phyloP scores from a whole-genome alignment of 225 moss, liverwort and hornwort species.

The Polytrichum formosum region DNA sequence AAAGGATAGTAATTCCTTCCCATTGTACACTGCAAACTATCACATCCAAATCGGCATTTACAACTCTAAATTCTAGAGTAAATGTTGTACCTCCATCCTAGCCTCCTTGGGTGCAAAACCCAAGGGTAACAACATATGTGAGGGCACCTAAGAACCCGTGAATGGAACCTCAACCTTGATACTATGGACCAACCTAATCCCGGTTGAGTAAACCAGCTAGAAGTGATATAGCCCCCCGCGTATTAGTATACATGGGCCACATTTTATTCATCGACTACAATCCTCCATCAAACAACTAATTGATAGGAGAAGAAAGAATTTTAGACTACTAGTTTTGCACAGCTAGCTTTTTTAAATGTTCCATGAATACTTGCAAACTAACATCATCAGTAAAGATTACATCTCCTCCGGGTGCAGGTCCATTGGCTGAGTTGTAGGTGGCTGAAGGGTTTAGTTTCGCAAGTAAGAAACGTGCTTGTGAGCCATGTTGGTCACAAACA shows the following conservation, averaged over 20 bases:
- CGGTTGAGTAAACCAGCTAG: conserved; percentile 11
- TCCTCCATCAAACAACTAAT: conserved; percentile 32
- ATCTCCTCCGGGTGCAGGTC: conserved; percentile 97
- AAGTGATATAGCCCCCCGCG: conserved; percentile 15
- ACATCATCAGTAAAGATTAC: conserved; percentile 98
- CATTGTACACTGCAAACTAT: conserved; percentile 25
- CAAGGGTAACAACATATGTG: conserved; percentile 11
- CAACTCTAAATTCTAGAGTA: conserved; percentile 13
- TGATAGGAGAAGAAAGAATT: conserved; percentile 43
- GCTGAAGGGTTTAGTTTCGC: conserved; percentile 96
- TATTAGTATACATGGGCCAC: conserved; percentile 46
- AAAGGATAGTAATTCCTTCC: conserved; percentile 8
- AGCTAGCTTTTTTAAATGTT: conserved; percentile 93
- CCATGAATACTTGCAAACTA: conserved; percentile 96
- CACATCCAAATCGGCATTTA: conserved; percentile 23
- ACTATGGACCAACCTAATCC: conserved; percentile 14
- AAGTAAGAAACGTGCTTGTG: conserved; percentile 96
- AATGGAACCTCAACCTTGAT: conserved; percentile 16
- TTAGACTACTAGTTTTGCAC: conserved; percentile 61
- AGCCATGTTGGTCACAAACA: conserved; percentile 95
- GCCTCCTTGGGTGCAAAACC: conserved; percentile 16
- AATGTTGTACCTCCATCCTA: conserved; percentile 14
- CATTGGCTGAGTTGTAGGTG: conserved; percentile 91
- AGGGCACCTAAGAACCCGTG: conserved; percentile 4
- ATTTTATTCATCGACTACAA: conserved; percentile 39